Conservation (phyloP, 164 flowering plant genomes). For the Protea cynaroides region DNA sequence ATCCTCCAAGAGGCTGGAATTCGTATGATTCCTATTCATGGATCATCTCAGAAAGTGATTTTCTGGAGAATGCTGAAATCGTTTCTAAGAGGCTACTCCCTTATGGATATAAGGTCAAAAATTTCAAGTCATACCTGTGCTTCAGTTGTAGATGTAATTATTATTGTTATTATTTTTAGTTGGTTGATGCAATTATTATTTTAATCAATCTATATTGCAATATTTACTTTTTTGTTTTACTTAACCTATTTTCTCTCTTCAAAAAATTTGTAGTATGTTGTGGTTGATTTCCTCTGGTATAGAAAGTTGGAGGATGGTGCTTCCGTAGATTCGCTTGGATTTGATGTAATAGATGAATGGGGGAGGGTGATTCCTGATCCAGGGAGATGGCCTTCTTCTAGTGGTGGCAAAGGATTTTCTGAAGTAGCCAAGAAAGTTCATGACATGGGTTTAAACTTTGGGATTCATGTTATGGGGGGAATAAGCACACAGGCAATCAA, state of each 20-base stretch:
- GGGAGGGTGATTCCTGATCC: slow-evolving; percentile 90
- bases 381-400: slow-evolving; percentile 85
- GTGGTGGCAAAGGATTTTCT: slow-evolving; percentile 68
- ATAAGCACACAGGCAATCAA: slow-evolving; percentile 84
- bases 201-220: neutral
- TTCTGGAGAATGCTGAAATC: slow-evolving; percentile 63
- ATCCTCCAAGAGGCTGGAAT: slow-evolving; percentile 98
- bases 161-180: no score
- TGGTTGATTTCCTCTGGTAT: slow-evolving; percentile 97
- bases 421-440: slow-evolving; percentile 75
- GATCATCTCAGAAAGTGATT: slow-evolving; percentile 77
- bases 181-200: neutral
- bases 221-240: no score
- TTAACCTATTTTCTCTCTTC: no score
- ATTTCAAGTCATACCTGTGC: neutral
- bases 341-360: slow-evolving; percentile 91
- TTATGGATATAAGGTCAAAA: slow-evolving; percentile 73
- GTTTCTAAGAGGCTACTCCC: slow-evolving; percentile 41
- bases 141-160: neutral
- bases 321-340: slow-evolving; percentile 57
- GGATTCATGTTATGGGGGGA: slow-evolving; percentile 98
- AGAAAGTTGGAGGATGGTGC: slow-evolving; percentile 65
- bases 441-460: slow-evolving; percentile 82
- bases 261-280: slow-evolving; percentile 52
- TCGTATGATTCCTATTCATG: slow-evolving; percentile 92